Evolutionary conservation across 768 basidiomycete species (phyloP).

Genomic region (Kockovaella imperatae): DNA sequence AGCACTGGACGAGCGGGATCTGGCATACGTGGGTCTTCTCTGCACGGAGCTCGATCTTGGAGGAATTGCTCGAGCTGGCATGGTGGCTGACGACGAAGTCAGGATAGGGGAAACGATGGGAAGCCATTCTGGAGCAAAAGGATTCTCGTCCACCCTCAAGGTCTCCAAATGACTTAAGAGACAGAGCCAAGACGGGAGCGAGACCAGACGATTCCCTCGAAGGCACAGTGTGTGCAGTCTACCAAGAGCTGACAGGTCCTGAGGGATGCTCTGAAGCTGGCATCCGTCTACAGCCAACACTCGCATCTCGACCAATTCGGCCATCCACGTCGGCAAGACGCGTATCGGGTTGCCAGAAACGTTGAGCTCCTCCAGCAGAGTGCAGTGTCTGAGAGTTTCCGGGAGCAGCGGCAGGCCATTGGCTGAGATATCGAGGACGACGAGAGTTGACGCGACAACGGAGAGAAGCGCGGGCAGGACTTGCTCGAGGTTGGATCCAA

Average conservation of each 20-base stretch:
- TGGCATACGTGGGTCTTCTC: not conserved
- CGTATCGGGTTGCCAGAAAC: conserved; percentile 83
- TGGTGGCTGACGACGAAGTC: conserved; percentile 49
- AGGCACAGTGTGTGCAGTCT: conserved; percentile 63
- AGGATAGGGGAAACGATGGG: conserved; percentile 78
- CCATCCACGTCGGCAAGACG: conserved; percentile 82
- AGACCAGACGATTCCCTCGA: conserved; percentile 76
- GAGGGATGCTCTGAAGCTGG: conserved; percentile 66
- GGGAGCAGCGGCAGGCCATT: conserved; percentile 80
- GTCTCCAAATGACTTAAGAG: conserved; percentile 72
- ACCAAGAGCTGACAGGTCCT: conserved; percentile 62
- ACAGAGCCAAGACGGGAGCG: conserved; percentile 91
- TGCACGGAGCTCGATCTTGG: not conserved
- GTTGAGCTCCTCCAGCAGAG: conserved; percentile 83
- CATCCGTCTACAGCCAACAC: conserved; percentile 91
- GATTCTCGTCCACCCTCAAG: conserved; percentile 87
- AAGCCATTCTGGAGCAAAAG: conserved; percentile 89
- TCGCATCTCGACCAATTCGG: conserved; percentile 64
- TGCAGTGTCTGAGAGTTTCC: conserved; percentile 69
- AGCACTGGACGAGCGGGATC: not conserved
- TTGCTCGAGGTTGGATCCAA: conserved; percentile 63
- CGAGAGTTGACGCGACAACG: conserved; percentile 64
- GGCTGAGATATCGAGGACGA: conserved; percentile 86
- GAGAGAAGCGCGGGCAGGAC: conserved; percentile 67
- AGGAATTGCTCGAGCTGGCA: conserved; percentile 51